phyloP scores from a whole-genome alignment of 2,329 filamentous ascomycete genomes.

The Periconia macrospinosa region DNA sequence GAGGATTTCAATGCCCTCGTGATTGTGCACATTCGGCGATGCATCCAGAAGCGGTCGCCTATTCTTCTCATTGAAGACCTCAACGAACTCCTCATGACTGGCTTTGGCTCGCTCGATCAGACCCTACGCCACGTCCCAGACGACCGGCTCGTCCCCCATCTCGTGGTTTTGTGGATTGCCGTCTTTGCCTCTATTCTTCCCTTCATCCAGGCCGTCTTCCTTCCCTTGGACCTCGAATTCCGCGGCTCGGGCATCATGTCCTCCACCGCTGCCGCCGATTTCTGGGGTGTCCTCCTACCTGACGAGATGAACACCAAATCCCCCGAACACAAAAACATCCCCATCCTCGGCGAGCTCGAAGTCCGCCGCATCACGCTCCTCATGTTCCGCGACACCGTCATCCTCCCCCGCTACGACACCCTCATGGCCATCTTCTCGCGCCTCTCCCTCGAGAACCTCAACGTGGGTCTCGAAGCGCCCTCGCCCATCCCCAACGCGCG shows the following conservation, averaged over 20 bases:
- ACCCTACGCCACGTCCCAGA: conserved; percentile 78
- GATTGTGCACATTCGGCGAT: conserved; percentile 76
- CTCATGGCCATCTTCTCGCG: conserved; percentile 90
- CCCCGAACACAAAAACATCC: conserved; percentile 45
- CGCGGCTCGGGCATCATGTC: conserved; percentile 83
- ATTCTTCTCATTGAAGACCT: conserved; percentile 75
- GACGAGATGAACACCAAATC: conserved; percentile 52
- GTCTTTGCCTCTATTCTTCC: conserved; percentile 89
- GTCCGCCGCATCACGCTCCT: conserved; percentile 87
- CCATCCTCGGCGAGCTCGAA: conserved; percentile 65
- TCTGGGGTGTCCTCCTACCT: conserved; percentile 74
- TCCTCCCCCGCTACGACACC: conserved; percentile 84
- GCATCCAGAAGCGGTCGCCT: conserved; percentile 72
- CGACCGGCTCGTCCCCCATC: conserved; percentile 82
- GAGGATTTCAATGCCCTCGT: conserved; percentile 84
- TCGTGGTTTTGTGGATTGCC: conserved; percentile 93
- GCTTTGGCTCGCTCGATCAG: conserved; percentile 84
- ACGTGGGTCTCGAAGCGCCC: conserved; percentile 46
- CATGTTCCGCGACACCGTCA: conserved; percentile 84
- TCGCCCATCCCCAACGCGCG: conserved; percentile 30
- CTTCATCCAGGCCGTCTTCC: conserved; percentile 92
- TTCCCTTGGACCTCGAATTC: conserved; percentile 92
- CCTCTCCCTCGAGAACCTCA: conserved; percentile 76
- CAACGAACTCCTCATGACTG: conserved; percentile 73
- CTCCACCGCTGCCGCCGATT: conserved; percentile 78